Conservation (phyloP, 2,329 filamentous ascomycete species). For the Hypoxylon sp. region DNA sequence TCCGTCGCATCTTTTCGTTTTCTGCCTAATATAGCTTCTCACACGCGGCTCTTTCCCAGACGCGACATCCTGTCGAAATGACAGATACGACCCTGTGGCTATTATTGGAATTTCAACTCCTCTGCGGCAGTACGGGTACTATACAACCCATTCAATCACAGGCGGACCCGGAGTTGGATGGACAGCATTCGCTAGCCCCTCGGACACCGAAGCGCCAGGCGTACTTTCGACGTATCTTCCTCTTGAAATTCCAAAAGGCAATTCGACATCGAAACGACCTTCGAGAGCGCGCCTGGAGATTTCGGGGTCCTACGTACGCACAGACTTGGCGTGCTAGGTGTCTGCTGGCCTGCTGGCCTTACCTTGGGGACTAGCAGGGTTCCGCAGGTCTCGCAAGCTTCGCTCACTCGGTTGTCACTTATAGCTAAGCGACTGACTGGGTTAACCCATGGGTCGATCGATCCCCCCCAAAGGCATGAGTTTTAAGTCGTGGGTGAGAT, state of each 20-base stretch:
- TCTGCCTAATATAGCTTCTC: conserved; percentile 1
- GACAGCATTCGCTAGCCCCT: conserved; percentile 12
- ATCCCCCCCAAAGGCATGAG: conserved; percentile 17
- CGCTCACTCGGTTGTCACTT: conserved; percentile 4
- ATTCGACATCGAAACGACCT: not conserved
- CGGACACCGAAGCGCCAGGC: not conserved
- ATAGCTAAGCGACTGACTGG: conserved; percentile 7
- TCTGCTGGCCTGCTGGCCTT: conserved; percentile 8
- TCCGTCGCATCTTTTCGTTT: conserved; percentile 3
- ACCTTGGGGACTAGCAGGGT: conserved; percentile 6
- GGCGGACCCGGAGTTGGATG: not conserved
- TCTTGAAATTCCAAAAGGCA: not conserved
- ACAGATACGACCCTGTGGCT: conserved; percentile 21
- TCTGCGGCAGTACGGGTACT: too few species aligned
- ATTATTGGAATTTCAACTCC: conserved; percentile 26
- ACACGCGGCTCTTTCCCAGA: conserved; percentile 19
- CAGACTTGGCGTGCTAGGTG: not conserved
- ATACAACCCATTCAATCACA: not conserved
- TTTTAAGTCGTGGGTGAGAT: conserved; percentile 1
- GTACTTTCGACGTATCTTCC: not conserved
- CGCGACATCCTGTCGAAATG: conserved; percentile 18
- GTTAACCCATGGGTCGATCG: conserved; percentile 29
- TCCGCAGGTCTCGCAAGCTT: conserved; percentile 9
- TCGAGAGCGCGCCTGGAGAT: not conserved
- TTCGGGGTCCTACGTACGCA: not conserved